Conservation (phyloP, 2,329 filamentous ascomycete species). For the Monosporascus sp. region DNA sequence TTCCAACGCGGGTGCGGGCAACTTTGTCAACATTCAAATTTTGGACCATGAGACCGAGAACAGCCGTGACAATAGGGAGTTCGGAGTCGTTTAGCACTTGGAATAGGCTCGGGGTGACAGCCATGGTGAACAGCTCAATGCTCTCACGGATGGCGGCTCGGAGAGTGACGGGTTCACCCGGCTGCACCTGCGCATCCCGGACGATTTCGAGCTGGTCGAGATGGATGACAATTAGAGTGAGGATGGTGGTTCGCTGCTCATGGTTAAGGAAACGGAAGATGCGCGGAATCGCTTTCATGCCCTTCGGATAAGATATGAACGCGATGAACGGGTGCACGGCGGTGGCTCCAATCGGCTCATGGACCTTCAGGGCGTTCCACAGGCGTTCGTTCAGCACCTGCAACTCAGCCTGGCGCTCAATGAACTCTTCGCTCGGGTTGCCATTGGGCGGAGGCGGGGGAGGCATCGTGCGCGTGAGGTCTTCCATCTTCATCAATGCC, state of each 20-base stretch:
- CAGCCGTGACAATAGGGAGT: conserved; percentile 83
- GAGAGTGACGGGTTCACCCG: conserved; percentile 64
- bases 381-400: conserved; percentile 74
- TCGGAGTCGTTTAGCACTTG: conserved; percentile 87
- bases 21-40: conserved; percentile 81
- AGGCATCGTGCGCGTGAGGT: conserved; percentile 79
- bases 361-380: conserved; percentile 84
- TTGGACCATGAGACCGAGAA: conserved; percentile 77
- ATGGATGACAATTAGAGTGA: conserved; percentile 93
- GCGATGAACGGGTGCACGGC: conserved; percentile 90
- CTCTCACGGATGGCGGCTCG: conserved; percentile 79
- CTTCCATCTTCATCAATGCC: conserved; percentile 88
- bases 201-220: conserved; percentile 90
- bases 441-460: conserved; percentile 55
- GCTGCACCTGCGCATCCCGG: conserved; percentile 67
- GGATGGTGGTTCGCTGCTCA: conserved; percentile 87
- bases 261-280: conserved; percentile 91
- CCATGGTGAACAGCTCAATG: conserved; percentile 81
- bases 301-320: conserved; percentile 89
- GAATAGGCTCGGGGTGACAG: conserved; percentile 86
- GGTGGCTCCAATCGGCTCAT: conserved; percentile 78
- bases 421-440: conserved; percentile 60
- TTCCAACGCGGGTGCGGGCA: conserved; percentile 79
- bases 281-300: conserved; percentile 91
- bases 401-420: conserved; percentile 77